These are phyloP conservation scores for Cyathus striatus DNA, from an alignment of 768 basidiomycete genomes.

Conservation along the genomic window DNA sequence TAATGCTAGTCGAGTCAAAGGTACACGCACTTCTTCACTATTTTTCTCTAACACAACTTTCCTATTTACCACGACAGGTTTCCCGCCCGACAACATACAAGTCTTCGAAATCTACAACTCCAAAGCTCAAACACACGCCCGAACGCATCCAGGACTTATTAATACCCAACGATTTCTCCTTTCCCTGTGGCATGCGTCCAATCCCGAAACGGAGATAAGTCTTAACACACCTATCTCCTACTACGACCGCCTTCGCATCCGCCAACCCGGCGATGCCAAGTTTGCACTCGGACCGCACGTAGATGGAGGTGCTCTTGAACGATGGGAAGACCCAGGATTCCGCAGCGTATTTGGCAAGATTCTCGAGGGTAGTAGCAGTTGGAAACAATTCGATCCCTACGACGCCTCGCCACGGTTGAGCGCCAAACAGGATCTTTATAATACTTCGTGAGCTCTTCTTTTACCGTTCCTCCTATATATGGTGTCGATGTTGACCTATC, in stretches of 20 bases:
- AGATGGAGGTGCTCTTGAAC: slow-evolving; percentile 47
- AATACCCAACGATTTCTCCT: slow-evolving; percentile 53
- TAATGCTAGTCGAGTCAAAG: slow-evolving; percentile 44
- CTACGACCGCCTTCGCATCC: slow-evolving; percentile 71
- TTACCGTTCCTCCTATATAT: background rate
- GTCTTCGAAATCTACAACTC: slow-evolving; percentile 75
- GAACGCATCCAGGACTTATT: slow-evolving; percentile 58
- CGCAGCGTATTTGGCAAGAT: slow-evolving; percentile 37
- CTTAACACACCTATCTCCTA: slow-evolving; percentile 65
- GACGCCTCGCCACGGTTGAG: slow-evolving; percentile 40
- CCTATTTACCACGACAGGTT: slow-evolving; percentile 34
- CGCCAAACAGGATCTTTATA: slow-evolving; percentile 58
- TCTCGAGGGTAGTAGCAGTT: slow-evolving; percentile 34
- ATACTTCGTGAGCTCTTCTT: slow-evolving; percentile 38
- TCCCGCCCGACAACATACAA: slow-evolving; percentile 62
- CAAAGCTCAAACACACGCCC: slow-evolving; percentile 55
- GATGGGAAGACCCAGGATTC: slow-evolving; percentile 48
- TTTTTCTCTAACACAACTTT: background rate
- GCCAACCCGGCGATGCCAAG: slow-evolving; percentile 62
- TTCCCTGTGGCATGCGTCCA: slow-evolving; percentile 52
- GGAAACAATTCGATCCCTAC: slow-evolving; percentile 47
- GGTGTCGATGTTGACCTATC: background rate
- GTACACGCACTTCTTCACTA: slow-evolving; percentile 14
- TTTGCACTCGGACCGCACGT: slow-evolving; percentile 65
- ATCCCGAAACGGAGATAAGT: slow-evolving; percentile 34